A percentile compares a stretch with the other conserved stretches of the same genome.
phyloP scores from a whole-genome alignment of 2,329 filamentous ascomycete species.

The Neonectria hederae region DNA sequence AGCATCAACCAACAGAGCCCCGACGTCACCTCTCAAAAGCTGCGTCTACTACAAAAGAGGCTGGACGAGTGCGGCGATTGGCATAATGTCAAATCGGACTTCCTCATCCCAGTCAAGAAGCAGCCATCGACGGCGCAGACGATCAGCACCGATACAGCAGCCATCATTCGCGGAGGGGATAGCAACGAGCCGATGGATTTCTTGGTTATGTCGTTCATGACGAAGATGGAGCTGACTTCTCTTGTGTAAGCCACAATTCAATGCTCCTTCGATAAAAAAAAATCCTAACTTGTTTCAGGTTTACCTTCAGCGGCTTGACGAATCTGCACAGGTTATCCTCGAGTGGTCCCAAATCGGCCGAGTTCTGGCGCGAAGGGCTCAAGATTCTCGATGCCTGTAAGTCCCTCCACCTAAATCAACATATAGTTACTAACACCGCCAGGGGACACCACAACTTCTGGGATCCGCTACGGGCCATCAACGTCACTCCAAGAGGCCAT shows the following conservation, averaged over 20 bases:
- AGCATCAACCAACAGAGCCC: constrained; percentile 71
- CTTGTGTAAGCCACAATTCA: constrained; percentile 59
- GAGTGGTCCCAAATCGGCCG: constrained; percentile 47
- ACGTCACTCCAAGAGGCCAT: constrained; percentile 68
- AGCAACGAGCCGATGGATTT: constrained; percentile 60
- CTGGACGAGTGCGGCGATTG: constrained; percentile 67
- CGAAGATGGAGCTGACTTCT: constrained; percentile 65
- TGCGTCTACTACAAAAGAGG: constrained; percentile 68
- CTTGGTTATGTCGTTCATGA: constrained; percentile 68
- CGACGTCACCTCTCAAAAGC: constrained; percentile 66
- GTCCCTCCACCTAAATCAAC: constrained; percentile 13
- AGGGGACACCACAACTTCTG: constrained; percentile 50
- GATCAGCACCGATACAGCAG: constrained; percentile 66
- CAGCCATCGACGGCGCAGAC: constrained; percentile 57
- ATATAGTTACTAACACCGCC: constrained; percentile 17
- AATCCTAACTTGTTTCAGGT: constrained; percentile 51
- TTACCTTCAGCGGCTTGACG: constrained; percentile 64
- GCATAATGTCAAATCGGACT: constrained; percentile 57
- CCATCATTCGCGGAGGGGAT: constrained; percentile 61
- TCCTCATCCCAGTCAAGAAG: constrained; percentile 66
- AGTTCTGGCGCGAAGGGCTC: constrained; percentile 55
- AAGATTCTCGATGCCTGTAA: constrained; percentile 60
- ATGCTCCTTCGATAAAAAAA: neutral
- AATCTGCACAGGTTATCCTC: constrained; percentile 51
- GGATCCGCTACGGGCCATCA: constrained; percentile 51